Conservation (phyloP, 176 grass and related monocot genomes). For the Aegilops speltoides region DNA sequence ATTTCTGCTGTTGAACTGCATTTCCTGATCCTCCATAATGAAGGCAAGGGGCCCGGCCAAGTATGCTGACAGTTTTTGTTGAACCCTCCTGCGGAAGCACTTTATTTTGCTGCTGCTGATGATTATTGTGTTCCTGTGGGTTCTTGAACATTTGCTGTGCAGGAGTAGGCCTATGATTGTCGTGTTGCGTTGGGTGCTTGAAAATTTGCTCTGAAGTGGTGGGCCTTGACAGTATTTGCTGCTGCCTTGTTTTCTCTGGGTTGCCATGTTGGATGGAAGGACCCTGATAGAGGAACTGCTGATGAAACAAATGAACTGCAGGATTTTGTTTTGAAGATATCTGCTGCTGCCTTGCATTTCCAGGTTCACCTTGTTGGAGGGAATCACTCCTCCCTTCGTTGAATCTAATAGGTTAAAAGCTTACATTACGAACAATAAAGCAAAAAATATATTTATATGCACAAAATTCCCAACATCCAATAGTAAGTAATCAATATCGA, state of each 20-base stretch:
- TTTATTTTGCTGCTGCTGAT: not conserved
- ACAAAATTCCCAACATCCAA: not conserved
- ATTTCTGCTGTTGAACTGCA: not conserved
- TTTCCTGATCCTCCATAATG: constrained; percentile 1
- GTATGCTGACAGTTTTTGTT: not conserved
- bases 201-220: not conserved
- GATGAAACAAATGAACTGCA: not conserved
- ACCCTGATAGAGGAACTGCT: not conserved
- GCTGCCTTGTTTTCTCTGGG: not conserved
- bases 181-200: not conserved
- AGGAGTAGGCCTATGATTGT: not conserved
- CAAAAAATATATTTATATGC: not conserved
- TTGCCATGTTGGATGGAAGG: not conserved
- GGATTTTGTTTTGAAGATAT: constrained; percentile 6
- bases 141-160: not conserved
- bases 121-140: not conserved
- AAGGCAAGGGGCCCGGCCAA: not conserved
- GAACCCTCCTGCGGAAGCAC: not conserved
- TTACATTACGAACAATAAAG: not conserved
- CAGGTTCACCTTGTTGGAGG: not conserved
- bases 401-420: not conserved
- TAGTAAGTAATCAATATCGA: not conserved
- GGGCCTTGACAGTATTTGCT: not conserved
- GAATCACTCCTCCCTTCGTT: not conserved
- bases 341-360: not conserved